These are phyloP conservation scores for Apophysomyces variabilis DNA, from an alignment of 371 early-diverging fungal species.

Conservation along the genomic window DNA sequence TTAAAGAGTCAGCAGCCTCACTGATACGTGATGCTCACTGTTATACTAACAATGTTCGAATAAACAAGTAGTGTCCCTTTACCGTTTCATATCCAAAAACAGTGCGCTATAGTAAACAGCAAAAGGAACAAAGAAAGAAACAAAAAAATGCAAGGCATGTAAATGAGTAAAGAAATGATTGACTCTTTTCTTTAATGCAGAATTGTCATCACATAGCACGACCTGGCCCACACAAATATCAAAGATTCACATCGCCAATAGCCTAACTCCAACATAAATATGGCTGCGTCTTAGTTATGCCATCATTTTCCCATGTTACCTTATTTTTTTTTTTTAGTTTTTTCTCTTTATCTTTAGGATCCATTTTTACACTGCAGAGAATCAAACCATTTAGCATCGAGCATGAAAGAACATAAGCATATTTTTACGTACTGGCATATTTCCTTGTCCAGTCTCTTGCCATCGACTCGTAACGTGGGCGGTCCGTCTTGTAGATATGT, in stretches of 20 bases:
- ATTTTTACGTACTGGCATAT: constrained; percentile 66
- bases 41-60: too few species aligned
- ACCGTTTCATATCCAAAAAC: neutral
- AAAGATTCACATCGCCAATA: neutral
- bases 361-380: neutral
- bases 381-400: neutral
- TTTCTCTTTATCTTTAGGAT: neutral
- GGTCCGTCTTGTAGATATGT: constrained; percentile 95
- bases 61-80: too few species aligned
- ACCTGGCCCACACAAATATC: constrained; percentile 6
- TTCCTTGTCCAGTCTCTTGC: constrained; percentile 96
- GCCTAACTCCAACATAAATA: neutral
- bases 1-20: too few species aligned
- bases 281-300: neutral
- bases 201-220: constrained; percentile 9
- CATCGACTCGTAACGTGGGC: constrained; percentile 83
- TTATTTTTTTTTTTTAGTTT: neutral
- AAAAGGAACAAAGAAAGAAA: neutral
- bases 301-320: neutral
- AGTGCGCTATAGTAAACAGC: neutral
- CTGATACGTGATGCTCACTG: too few species aligned
- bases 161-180: neutral
- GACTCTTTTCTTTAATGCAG: constrained; percentile 11
- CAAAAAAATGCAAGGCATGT: too few species aligned
- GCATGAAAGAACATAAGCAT: neutral